A percentile compares a stretch with the other conserved stretches of the same genome.
Conservation (phyloP, 1,284 basidiomycete genomes). For the Phylloporus sp. region DNA sequence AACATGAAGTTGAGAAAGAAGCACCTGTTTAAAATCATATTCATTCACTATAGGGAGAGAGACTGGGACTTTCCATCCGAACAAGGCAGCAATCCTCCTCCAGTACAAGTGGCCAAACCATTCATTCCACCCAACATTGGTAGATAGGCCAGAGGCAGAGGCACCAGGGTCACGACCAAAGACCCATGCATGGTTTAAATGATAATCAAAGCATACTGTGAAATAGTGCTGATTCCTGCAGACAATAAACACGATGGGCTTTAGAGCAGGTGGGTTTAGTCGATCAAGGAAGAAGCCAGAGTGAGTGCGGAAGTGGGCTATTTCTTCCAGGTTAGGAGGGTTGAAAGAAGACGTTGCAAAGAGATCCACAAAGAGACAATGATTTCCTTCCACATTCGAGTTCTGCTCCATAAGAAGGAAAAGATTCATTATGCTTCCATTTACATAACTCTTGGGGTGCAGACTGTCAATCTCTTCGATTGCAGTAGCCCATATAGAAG, state of each 20-base stretch:
- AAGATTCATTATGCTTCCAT: slow-evolving; percentile 17
- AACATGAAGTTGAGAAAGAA: background rate
- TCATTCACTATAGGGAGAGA: background rate
- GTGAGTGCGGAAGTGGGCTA: background rate
- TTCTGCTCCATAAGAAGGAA: slow-evolving; percentile 9
- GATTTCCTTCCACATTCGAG: background rate
- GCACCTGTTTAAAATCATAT: slow-evolving; percentile 15
- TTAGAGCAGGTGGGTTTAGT: background rate
- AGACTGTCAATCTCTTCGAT: slow-evolving; percentile 12
- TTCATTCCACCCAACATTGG: background rate
- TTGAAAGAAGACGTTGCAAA: background rate
- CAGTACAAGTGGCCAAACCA: slow-evolving; percentile 16
- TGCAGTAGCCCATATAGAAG: slow-evolving; percentile 17
- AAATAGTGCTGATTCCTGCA: slow-evolving; percentile 20
- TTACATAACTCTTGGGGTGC: slow-evolving; percentile 7
- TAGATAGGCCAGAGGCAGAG: background rate
- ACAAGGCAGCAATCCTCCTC: slow-evolving; percentile 15
- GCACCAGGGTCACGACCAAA: slow-evolving; percentile 4
- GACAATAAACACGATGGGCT: slow-evolving; percentile 15
- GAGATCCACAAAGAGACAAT: slow-evolving; percentile 13
- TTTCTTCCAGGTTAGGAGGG: background rate
- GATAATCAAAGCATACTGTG: slow-evolving; percentile 16
- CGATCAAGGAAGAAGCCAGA: slow-evolving; percentile 9
- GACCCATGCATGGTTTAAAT: slow-evolving; percentile 9
- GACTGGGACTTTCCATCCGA: background rate